Evolutionary conservation across 805 yeast genomes (phyloP), one percentile per base, ranked within the genome.

Genomic region (Candida tallmaniae): DNA sequence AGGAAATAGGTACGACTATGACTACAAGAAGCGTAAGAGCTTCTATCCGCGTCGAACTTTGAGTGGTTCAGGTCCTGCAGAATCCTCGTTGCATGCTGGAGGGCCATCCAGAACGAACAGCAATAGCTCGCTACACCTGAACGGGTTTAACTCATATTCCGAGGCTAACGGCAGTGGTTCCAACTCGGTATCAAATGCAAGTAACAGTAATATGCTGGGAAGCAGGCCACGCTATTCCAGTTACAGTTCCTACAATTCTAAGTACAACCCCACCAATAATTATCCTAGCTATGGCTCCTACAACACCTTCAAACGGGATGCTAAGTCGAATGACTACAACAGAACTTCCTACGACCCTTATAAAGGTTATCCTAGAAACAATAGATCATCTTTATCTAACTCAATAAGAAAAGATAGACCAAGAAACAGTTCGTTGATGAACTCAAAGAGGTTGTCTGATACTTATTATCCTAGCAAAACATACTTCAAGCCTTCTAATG

Each of bases 391-490:
- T 4, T 42, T 54, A 29, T 45, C 60, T 1, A 46, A 47, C 30
- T 53, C 60, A 4, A 49, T 45, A 5, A 45, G 48, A 5, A 47
- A 48, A 21, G 27, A 34, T 30, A 36, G 46, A 42, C 23, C 24
- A 31, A 35, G 47, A 24, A 40, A 30, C 31, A 35, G 27, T 27
- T 38, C 41, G 2, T 23, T 40, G 18, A 45, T 53, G 32, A 59
- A 48, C 24, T 42, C 58, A 31, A 47, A 56, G 26, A 38, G 51
- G 3, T 35, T 40, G 4, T 38, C 46, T 6, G 63, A 58, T 36
- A 51, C 60, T 5, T 59, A 59, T 39, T 59, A 55, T 38, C 62
- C 62, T 7, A 40, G 49, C 10, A 45, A 46, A 27, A n/a, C 37
- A 9, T 41, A 46, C 23, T 27, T 10, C 27, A 43, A 43, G 28